Base-by-base conservation (phyloP, 2,329 filamentous ascomycete species). In the Cordyceps pruinosa region DNA sequence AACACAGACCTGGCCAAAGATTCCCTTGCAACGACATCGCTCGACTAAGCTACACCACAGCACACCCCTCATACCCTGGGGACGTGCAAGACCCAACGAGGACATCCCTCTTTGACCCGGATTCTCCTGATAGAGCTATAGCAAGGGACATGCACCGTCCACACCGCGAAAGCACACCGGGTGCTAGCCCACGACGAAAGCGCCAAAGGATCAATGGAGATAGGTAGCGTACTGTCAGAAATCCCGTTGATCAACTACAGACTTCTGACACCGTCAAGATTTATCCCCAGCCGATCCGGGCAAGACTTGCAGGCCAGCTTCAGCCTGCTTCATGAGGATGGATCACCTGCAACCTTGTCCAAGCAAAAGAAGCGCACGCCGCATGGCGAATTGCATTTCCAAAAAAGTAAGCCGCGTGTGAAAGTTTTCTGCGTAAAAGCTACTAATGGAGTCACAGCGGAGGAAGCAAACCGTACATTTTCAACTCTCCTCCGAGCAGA, bases 281-380 rank as follows among this genome's bases (percentile, higher is more conserved):
- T 99, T 70, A 97, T 99, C 64, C 94, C 94, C 28, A 95, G 94
- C 65, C 84, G 94, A 42, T 87, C 92, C 62, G 94, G 93, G 6
- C 91, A 96, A 71, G 94, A 99, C 72, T 77, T 97, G 25, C 89
- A 93, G 69, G 91, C 93, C 54, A 95, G 91, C 71, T 97, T 94
- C 73, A 96, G 86, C 69, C 77, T 97, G 56, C 79, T 97, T 28
- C 89, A 96, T 67, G 93, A 97, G 61, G 91, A 96, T 69, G 91
- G 88, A 39, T 97, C 93, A 21, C 94, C 94, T 21, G 89, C 93
- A 13, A 96, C 92, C 1, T 90, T 93, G 1, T 93, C 91, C 4
- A 89, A 86, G 69, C 83, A 88, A 59, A 90, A 90, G 74, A 92
- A 89, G 75, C 87, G 92, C 44, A 87, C 87, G 23, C 89, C 90